Percentiles rank a stretch among this genome's conserved stretches.
Evolutionary conservation across 2,329 filamentous ascomycete genomes (phyloP).

Genomic region (Chaetothyriales sp.): DNA sequence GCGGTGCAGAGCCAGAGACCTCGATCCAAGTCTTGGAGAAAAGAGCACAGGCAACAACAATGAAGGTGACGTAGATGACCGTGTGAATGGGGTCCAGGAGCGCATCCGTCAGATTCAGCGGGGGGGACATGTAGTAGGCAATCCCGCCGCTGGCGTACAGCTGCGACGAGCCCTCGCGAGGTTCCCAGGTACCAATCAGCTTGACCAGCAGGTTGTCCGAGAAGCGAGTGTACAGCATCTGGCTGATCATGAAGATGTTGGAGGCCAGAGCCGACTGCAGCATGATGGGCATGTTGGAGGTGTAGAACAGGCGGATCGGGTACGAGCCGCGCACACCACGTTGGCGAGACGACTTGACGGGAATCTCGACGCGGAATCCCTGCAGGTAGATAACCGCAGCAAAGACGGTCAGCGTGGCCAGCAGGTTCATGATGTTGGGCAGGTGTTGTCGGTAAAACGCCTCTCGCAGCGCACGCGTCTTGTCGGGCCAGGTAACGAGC

Average conservation of each 20-base stretch:
- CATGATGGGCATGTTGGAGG: slow-evolving; percentile 99
- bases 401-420: slow-evolving; percentile 86
- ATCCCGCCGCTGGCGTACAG: slow-evolving; percentile 85
- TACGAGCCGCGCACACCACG: slow-evolving; percentile 96
- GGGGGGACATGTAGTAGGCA: slow-evolving; percentile 99
- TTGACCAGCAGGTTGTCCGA: slow-evolving; percentile 96
- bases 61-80: slow-evolving; percentile 86
- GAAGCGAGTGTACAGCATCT: slow-evolving; percentile 99
- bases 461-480: slow-evolving; percentile 94
- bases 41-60: slow-evolving; percentile 91
- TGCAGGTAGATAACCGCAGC: slow-evolving; percentile 97
- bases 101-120: slow-evolving; percentile 92
- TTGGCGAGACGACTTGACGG: slow-evolving; percentile 98
- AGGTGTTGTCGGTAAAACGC: slow-evolving; percentile 99
- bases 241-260: slow-evolving; percentile 97
- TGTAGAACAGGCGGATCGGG: slow-evolving; percentile 98
- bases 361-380: slow-evolving; percentile 98
- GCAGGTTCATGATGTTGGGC: slow-evolving; percentile 97
- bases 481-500: slow-evolving; percentile 96
- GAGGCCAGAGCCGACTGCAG: slow-evolving; percentile 95
- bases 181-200: slow-evolving; percentile 96
- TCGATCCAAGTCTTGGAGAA: slow-evolving; percentile 99
- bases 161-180: slow-evolving; percentile 88
- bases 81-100: slow-evolving; percentile 96
- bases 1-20: slow-evolving; percentile 91